These are phyloP conservation scores for Mortierella sp. DNA, from an alignment of 371 early-diverging fungal genomes.

Conservation along the genomic window DNA sequence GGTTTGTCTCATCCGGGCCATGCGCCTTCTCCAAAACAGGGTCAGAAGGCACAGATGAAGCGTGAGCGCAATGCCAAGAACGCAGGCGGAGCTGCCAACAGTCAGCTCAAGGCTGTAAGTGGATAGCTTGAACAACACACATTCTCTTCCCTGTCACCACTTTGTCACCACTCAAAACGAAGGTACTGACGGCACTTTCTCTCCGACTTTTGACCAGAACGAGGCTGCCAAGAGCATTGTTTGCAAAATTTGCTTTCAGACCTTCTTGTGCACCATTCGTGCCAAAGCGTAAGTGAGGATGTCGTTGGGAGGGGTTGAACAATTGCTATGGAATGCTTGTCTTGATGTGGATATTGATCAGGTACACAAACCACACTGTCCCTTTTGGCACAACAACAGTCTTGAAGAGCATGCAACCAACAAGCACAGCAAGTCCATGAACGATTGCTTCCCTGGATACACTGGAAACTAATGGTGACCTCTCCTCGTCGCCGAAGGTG, in stretches of 20 bases:
- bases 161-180: background rate
- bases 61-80: slow-evolving; percentile 80
- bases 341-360: too few relatives aligned
- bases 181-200: background rate
- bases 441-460: slow-evolving; percentile 84
- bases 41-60: slow-evolving; percentile 79
- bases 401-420: slow-evolving; percentile 79
- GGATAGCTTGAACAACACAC: background rate
- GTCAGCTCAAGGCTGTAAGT: slow-evolving; percentile 83
- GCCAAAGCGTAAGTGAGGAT: slow-evolving; percentile 68
- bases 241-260: slow-evolving; percentile 82
- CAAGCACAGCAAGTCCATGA: slow-evolving; percentile 83
- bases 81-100: slow-evolving; percentile 62
- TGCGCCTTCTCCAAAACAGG: slow-evolving; percentile 29
- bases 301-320: too few relatives aligned
- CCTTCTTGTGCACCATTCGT: slow-evolving; percentile 86
- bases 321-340: too few relatives aligned
- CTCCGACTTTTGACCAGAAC: slow-evolving; percentile 62
- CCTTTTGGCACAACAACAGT: slow-evolving; percentile 56
- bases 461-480: slow-evolving; percentile 30
- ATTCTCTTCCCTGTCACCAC: too few relatives aligned
- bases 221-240: slow-evolving; percentile 83
- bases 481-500: background rate
- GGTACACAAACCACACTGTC: too few relatives aligned
- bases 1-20: background rate